Evolutionary conservation across 345 rosid genomes (phyloP).

Genomic region (Salix udensis): DNA sequence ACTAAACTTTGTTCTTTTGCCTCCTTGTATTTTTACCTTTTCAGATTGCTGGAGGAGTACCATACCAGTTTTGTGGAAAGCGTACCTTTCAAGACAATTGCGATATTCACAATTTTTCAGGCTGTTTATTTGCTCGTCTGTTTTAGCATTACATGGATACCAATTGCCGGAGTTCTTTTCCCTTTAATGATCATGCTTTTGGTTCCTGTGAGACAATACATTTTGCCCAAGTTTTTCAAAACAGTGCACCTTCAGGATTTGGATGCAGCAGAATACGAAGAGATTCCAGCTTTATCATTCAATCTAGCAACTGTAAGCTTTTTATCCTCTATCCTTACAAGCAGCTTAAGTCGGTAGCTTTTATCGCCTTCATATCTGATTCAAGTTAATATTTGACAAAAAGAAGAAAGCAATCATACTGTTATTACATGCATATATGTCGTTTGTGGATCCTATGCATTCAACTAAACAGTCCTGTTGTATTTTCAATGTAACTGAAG

Average conservation of each 20-base stretch:
- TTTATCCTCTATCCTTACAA: not conserved
- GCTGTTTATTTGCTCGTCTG: conserved; percentile 25
- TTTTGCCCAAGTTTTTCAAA: conserved; percentile 26
- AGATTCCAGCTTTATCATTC: conserved; percentile 14
- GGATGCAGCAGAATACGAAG: conserved; percentile 34
- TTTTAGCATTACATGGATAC: conserved; percentile 32
- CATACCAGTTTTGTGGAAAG: conserved; percentile 26
- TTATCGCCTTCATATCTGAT: too few relatives aligned
- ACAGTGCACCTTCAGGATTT: conserved; percentile 24
- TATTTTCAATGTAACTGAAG: too few relatives aligned
- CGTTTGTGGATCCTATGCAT: too few relatives aligned
- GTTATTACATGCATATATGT: too few relatives aligned
- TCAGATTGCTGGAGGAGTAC: conserved; percentile 26
- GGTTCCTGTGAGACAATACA: conserved; percentile 30
- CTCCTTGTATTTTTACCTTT: not conserved
- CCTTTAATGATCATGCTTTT: conserved; percentile 29
- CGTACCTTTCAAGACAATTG: conserved; percentile 30
- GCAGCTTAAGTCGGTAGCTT: not conserved
- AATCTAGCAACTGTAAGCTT: conserved; percentile 56
- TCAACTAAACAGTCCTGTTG: too few relatives aligned
- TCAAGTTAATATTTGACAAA: not conserved
- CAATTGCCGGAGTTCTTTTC: conserved; percentile 28
- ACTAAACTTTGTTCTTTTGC: not conserved
- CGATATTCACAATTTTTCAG: conserved; percentile 25
- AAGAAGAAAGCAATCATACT: too few relatives aligned